Conservation (phyloP, 805 yeast genomes). For the Blastobotrys terrestris region DNA sequence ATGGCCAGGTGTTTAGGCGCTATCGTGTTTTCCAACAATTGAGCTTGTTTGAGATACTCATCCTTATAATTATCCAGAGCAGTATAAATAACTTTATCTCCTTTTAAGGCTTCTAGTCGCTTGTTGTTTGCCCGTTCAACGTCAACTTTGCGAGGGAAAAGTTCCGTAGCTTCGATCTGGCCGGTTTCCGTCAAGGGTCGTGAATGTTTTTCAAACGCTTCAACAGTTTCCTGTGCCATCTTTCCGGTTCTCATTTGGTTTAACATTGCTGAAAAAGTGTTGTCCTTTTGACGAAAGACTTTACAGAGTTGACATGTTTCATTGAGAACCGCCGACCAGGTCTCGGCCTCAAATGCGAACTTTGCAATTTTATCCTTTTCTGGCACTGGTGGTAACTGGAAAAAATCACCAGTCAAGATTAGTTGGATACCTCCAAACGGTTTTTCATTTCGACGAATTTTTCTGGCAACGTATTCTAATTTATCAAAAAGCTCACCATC, state of each 20-base stretch:
- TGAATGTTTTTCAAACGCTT: conserved; percentile 46
- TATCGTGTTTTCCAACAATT: conserved; percentile 56
- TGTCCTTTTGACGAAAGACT: conserved; percentile 84
- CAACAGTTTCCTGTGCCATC: conserved; percentile 43
- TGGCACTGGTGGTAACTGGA: conserved; percentile 86
- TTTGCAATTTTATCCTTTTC: conserved; percentile 26
- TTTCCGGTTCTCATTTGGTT: conserved; percentile 75
- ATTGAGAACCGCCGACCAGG: conserved; percentile 61
- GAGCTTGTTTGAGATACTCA: conserved; percentile 24
- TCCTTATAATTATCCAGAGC: conserved; percentile 40
- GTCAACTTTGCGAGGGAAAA: conserved; percentile 79
- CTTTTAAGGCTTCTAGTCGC: conserved; percentile 45
- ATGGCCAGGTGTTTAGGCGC: conserved; percentile 58
- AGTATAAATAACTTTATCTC: conserved; percentile 39
- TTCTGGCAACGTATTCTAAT: conserved; percentile 62
- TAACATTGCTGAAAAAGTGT: conserved; percentile 66
- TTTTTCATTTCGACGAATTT: conserved; percentile 36
- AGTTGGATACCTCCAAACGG: conserved; percentile 96
- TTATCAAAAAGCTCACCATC: conserved; percentile 74
- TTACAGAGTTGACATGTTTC: conserved; percentile 65
- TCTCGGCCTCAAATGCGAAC: conserved; percentile 69
- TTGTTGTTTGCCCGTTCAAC: conserved; percentile 68
- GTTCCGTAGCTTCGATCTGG: conserved; percentile 82
- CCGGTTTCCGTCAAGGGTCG: conserved; percentile 47
- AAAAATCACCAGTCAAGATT: conserved; percentile 90